These are phyloP conservation scores for Alisma plantagoaquatica DNA, from an alignment of 106 monocot species.

Conservation along the genomic window DNA sequence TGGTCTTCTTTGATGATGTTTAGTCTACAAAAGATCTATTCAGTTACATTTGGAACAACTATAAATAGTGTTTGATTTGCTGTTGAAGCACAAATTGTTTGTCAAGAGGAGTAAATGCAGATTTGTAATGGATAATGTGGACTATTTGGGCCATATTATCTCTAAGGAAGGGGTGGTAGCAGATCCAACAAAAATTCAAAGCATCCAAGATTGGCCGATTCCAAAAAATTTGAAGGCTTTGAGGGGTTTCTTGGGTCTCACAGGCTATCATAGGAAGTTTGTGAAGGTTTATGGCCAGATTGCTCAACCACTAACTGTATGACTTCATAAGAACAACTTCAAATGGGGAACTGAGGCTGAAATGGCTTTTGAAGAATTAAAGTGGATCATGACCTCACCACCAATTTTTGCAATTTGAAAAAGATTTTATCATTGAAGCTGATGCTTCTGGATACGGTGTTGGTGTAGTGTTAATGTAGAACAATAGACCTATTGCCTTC, in stretches of 20 bases:
- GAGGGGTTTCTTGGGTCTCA: slow-evolving; percentile 5
- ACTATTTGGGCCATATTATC: background rate
- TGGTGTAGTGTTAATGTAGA: slow-evolving; percentile 4
- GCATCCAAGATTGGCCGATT: background rate
- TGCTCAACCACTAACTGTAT: background rate
- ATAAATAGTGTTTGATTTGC: background rate
- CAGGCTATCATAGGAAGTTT: slow-evolving; percentile 6
- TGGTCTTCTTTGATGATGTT: slow-evolving; percentile 15
- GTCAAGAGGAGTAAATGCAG: too few relatives aligned
- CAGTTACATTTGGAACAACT: background rate
- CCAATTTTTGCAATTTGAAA: background rate
- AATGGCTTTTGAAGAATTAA: background rate
- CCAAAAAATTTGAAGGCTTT: background rate
- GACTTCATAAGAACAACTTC: slow-evolving; percentile 5
- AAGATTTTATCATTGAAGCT: background rate
- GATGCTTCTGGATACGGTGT: background rate
- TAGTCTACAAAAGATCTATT: background rate
- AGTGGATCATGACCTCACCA: background rate
- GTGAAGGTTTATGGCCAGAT: background rate
- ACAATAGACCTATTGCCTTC: too few relatives aligned
- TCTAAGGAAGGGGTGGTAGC: background rate
- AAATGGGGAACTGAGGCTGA: background rate
- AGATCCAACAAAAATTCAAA: background rate
- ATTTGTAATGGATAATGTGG: too few relatives aligned
- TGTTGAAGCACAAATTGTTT: background rate